These are phyloP conservation scores for Isoetes taiwanensis DNA, from an alignment of 75 land plant species.

Conservation along the genomic window DNA sequence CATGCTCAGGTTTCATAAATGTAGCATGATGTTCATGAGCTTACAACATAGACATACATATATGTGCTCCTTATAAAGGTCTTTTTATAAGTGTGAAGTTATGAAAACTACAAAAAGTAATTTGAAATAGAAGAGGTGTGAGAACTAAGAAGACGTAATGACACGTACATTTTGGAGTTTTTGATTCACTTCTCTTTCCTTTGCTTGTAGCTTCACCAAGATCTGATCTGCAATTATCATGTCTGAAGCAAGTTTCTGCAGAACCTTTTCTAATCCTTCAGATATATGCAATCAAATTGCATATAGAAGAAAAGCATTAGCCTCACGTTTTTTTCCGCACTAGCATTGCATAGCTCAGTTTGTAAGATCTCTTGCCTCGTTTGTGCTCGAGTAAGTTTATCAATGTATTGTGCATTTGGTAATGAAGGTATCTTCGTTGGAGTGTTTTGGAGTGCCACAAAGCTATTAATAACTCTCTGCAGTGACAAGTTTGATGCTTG, in stretches of 20 bases:
- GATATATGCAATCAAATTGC: neutral
- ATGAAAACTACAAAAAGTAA: too few relatives aligned
- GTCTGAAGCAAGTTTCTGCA: slow-evolving; percentile 5
- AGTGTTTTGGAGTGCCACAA: slow-evolving; percentile 8
- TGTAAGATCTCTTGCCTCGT: slow-evolving; percentile 10
- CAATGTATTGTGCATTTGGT: neutral
- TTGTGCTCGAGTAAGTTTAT: slow-evolving; percentile 8
- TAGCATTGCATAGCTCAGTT: slow-evolving; percentile 1
- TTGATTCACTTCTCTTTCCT: neutral
- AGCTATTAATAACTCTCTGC: slow-evolving; percentile 12
- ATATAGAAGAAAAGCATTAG: neutral
- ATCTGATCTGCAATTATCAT: neutral
- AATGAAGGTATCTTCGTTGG: neutral
- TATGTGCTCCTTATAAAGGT: too few relatives aligned
- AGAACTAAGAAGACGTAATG: too few relatives aligned
- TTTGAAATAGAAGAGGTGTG: too few relatives aligned
- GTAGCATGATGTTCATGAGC: too few relatives aligned
- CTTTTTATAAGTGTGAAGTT: too few relatives aligned
- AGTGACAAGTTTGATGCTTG: slow-evolving; percentile 12
- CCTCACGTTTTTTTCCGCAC: neutral
- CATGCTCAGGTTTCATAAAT: too few relatives aligned
- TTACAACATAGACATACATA: too few relatives aligned
- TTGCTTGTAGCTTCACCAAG: slow-evolving; percentile 3
- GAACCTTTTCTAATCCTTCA: neutral
- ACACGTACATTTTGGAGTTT: slow-evolving; percentile 8